Percentiles rank a stretch among this genome's conserved stretches.
Evolutionary conservation across 768 basidiomycete genomes (phyloP).

Genomic region (Boletus vermiculosoides): DNA sequence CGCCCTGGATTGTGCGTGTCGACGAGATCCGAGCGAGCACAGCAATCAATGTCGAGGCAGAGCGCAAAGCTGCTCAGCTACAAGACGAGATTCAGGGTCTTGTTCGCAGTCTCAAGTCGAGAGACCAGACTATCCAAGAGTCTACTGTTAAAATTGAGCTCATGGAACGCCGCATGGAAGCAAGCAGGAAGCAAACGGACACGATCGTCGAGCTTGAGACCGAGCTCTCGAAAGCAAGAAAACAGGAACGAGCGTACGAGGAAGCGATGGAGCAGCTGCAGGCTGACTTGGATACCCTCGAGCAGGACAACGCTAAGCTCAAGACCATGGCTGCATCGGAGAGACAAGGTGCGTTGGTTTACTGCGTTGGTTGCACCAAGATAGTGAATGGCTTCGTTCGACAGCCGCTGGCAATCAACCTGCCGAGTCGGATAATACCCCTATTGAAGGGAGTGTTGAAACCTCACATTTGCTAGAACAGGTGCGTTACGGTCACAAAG

Average conservation of each 20-base stretch:
- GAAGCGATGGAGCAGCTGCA: slow-evolving; percentile 94
- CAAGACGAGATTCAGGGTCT: slow-evolving; percentile 91
- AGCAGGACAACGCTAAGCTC: slow-evolving; percentile 85
- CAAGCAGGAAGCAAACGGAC: slow-evolving; percentile 88
- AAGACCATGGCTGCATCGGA: slow-evolving; percentile 68
- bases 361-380: not conserved
- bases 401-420: slow-evolving; percentile 48
- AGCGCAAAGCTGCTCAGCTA: slow-evolving; percentile 79
- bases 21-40: slow-evolving; percentile 79
- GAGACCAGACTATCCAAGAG: slow-evolving; percentile 91
- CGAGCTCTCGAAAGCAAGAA: slow-evolving; percentile 75
- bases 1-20: slow-evolving; percentile 85
- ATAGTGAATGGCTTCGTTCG: slow-evolving; percentile 1
- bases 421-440: slow-evolving; percentile 57
- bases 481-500: slow-evolving; percentile 41
- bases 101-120: slow-evolving; percentile 76
- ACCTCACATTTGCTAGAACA: slow-evolving; percentile 88
- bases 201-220: slow-evolving; percentile 75
- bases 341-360: slow-evolving; percentile 55
- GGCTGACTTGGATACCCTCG: slow-evolving; percentile 79
- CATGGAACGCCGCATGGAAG: slow-evolving; percentile 91
- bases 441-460: slow-evolving; percentile 79
- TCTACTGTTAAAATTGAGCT: slow-evolving; percentile 89
- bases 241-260: slow-evolving; percentile 87
- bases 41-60: slow-evolving; percentile 89